phyloP scores from a whole-genome alignment of 106 monocot species.

The Acorus calamus region DNA sequence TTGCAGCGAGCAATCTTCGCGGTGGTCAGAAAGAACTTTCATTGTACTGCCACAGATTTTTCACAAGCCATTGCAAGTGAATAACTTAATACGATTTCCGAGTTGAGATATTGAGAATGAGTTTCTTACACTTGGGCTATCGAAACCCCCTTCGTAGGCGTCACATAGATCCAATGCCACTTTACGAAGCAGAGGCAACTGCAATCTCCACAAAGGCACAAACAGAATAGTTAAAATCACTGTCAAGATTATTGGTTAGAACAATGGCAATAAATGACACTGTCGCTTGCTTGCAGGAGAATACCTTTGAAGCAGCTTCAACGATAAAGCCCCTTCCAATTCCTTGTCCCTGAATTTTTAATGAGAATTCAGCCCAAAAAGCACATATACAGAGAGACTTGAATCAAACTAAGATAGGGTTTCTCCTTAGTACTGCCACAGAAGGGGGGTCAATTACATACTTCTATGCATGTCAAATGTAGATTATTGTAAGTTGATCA shows the following conservation, averaged over 20 bases:
- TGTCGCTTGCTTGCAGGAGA: too few species aligned
- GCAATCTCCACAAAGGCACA: slow-evolving; percentile 1
- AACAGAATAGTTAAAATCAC: too few species aligned
- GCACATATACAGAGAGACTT: too few species aligned
- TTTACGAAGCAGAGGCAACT: slow-evolving; percentile 54
- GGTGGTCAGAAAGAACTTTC: slow-evolving; percentile 29
- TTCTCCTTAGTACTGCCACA: too few species aligned
- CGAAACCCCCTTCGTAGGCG: slow-evolving; percentile 56
- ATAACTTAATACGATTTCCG: neutral
- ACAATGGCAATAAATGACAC: too few species aligned
- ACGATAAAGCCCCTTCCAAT: slow-evolving; percentile 37
- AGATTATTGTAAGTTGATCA: too few species aligned
- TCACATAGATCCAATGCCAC: slow-evolving; percentile 61
- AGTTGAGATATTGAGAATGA: neutral
- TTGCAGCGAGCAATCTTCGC: slow-evolving; percentile 54
- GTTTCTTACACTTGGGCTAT: slow-evolving; percentile 44
- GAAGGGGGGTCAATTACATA: too few species aligned
- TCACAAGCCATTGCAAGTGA: neutral
- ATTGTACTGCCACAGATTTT: slow-evolving; percentile 16
- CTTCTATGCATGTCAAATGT: too few species aligned
- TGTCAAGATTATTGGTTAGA: too few species aligned
- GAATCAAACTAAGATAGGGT: too few species aligned
- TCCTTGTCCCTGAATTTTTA: slow-evolving; percentile 36
- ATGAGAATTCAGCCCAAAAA: too few species aligned
- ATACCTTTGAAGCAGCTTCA: slow-evolving; percentile 46